Evolutionary conservation across 1,284 basidiomycete genomes (phyloP).

Genomic region (Porodaedalea pini): DNA sequence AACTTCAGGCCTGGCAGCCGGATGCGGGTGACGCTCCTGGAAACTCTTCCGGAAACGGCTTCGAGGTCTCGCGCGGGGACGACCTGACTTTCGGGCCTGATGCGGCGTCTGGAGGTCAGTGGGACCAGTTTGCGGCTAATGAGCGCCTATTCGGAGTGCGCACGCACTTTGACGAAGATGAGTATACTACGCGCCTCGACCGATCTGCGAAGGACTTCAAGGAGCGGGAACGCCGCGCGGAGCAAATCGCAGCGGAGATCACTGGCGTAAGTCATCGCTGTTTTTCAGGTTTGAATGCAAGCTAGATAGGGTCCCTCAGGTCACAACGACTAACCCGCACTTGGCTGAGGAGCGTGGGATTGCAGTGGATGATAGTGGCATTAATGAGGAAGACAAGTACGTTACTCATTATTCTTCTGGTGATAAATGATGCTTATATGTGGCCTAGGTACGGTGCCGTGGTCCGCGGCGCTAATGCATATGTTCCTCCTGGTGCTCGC

Average conservation of each 20-base stretch:
- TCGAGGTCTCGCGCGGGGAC: constrained; percentile 40
- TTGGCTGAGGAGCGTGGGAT: constrained; percentile 87
- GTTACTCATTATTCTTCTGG: constrained; percentile 28
- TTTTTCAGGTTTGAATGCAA: background rate
- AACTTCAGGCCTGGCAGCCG: constrained; percentile 79
- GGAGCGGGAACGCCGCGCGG: constrained; percentile 86
- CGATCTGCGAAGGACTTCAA: constrained; percentile 81
- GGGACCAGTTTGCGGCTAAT: constrained; percentile 98
- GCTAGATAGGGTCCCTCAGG: constrained; percentile 38
- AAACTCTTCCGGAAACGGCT: constrained; percentile 21
- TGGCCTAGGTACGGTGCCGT: constrained; percentile 84
- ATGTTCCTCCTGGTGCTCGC: constrained; percentile 87
- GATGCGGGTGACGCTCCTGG: constrained; percentile 24
- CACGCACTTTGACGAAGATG: constrained; percentile 89
- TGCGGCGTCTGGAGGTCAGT: constrained; percentile 45
- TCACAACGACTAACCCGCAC: constrained; percentile 74
- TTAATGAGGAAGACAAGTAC: constrained; percentile 95
- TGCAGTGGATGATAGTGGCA: constrained; percentile 63
- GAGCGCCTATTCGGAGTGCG: constrained; percentile 91
- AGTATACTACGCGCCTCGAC: constrained; percentile 95
- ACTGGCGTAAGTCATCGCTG: constrained; percentile 58
- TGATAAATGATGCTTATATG: constrained; percentile 9
- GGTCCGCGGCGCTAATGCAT: constrained; percentile 82
- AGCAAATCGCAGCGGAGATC: constrained; percentile 89
- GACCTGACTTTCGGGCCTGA: constrained; percentile 67